Percentiles rank a stretch among this genome's conserved stretches.
Evolutionary conservation across 108 stramenopile species (phyloP).

Genomic region (Discostella stelligeroides): DNA sequence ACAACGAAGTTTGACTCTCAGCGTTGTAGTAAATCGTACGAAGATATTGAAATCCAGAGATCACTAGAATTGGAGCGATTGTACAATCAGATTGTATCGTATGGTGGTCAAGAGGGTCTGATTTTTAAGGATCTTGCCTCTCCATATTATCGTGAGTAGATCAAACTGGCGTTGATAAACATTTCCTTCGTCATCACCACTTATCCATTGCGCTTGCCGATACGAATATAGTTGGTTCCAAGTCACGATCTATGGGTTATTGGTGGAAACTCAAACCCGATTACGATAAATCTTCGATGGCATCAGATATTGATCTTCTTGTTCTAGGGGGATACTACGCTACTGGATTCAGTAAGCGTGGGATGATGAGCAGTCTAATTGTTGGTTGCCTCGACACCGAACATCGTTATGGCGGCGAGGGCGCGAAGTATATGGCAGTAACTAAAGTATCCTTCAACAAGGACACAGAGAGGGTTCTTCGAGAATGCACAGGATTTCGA

Average conservation of each 20-base stretch:
- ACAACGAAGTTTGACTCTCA: slow-evolving; percentile 39
- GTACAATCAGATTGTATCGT: slow-evolving; percentile 68
- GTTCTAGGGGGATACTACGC: slow-evolving; percentile 46
- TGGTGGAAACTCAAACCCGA: slow-evolving; percentile 73
- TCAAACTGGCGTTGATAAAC: neutral
- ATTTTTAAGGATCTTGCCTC: slow-evolving; percentile 81
- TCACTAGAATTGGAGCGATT: slow-evolving; percentile 62
- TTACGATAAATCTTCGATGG: slow-evolving; percentile 32
- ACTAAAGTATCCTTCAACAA: slow-evolving; percentile 57
- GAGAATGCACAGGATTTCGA: slow-evolving; percentile 57
- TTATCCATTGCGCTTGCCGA: slow-evolving; percentile 4
- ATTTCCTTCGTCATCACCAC: too few relatives aligned
- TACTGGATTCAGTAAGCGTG: slow-evolving; percentile 17
- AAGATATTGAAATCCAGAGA: slow-evolving; percentile 63
- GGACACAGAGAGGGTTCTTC: slow-evolving; percentile 29
- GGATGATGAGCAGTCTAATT: slow-evolving; percentile 58
- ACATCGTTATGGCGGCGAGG: slow-evolving; percentile 26
- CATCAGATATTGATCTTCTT: slow-evolving; percentile 69
- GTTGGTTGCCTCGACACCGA: slow-evolving; percentile 71
- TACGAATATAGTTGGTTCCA: slow-evolving; percentile 53
- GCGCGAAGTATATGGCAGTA: slow-evolving; percentile 59
- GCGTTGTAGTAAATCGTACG: slow-evolving; percentile 41
- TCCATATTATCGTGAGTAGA: slow-evolving; percentile 48
- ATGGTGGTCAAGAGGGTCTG: slow-evolving; percentile 71
- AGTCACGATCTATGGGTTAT: slow-evolving; percentile 55